Base-by-base conservation (phyloP, 306 rosid genomes). In the Cicer cuneatum region DNA sequence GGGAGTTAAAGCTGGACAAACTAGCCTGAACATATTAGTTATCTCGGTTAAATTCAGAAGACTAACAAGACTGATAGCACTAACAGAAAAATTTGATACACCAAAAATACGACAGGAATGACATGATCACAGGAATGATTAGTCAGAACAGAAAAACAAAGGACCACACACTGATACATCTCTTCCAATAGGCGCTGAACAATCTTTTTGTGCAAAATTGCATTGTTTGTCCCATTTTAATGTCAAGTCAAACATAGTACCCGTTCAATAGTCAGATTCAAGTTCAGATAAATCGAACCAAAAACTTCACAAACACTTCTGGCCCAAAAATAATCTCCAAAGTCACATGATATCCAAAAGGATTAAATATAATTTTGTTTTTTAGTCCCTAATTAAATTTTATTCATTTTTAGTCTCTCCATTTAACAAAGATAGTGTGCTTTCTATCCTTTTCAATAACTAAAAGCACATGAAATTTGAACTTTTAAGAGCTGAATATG, bases 201-300 rank as follows among this genome's bases (percentile, higher is more conserved):
- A 64, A 38, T 54, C 77, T 69, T 15, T 19, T 54, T 7, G 6
- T 45, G 52, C 46, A 58, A 47, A 40, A n/a, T 56, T n/a, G 37
- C 40, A 46, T 21, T 49, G 15, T 57, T 15, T 66, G 48, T 72
- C 24, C 76, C 19, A 52, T 39, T 72, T 14, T 43, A 33, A 51
- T 29, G 46, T 46, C 57, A 75, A 47, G 14, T 62, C 52, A 52
- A 75, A 48, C 13, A 43, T 10, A 13, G 51, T 24, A 8, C 11
- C 43, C 10, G 8, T 67, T 54, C 49, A 64, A 16, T 35, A 74
- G 43, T 47, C 43, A 52, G 43, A 68, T 48, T 59, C 42, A 47
- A 80, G 48, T 40, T 48, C 33, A 80, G 57, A 47, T 63, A 63
- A 63, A 81, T 15, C 35, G 21, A 74, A 47, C 37, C 40, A 56